Conservation (phyloP, 768 basidiomycete species). For the Macrolepiota albuminosa region DNA sequence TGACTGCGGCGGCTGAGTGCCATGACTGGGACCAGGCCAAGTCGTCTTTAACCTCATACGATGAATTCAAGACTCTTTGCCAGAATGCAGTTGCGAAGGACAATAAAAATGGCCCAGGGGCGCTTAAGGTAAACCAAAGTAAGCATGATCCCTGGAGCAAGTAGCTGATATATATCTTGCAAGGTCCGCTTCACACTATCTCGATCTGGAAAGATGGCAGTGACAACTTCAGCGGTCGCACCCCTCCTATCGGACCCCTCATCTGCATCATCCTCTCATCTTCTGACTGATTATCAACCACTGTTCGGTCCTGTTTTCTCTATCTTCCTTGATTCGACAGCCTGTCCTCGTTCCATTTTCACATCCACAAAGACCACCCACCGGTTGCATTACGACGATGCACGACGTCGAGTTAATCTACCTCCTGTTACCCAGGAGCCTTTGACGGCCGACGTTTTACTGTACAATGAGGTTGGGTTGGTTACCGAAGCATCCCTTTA, state of each 20-base stretch:
- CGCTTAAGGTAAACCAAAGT: conserved; percentile 25
- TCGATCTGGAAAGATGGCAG: conserved; percentile 32
- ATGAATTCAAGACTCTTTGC: conserved; percentile 39
- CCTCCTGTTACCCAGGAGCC: conserved; percentile 28
- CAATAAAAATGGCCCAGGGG: conserved; percentile 15
- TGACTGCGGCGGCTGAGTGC: conserved; percentile 42
- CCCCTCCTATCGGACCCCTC: conserved; percentile 36
- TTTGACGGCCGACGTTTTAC: conserved; percentile 50
- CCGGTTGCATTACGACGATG: conserved; percentile 54
- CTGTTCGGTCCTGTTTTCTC: conserved; percentile 31
- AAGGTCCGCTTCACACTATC: conserved; percentile 53
- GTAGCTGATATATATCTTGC: conserved; percentile 4
- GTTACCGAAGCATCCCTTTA: conserved; percentile 67
- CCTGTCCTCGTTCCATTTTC: conserved; percentile 49
- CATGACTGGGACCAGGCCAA: conserved; percentile 46
- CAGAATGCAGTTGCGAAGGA: conserved; percentile 32
- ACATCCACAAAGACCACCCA: conserved; percentile 70
- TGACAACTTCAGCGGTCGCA: conserved; percentile 26
- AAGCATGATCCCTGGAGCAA: neutral
- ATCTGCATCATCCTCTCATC: conserved; percentile 28
- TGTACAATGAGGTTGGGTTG: conserved; percentile 47
- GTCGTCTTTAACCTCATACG: conserved; percentile 29
- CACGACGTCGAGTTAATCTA: conserved; percentile 52
- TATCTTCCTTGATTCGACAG: conserved; percentile 52
- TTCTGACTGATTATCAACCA: conserved; percentile 19